These are phyloP conservation scores for Pythium grandisporangium DNA, from an alignment of 352 stramenopile genomes.

Conservation along the genomic window DNA sequence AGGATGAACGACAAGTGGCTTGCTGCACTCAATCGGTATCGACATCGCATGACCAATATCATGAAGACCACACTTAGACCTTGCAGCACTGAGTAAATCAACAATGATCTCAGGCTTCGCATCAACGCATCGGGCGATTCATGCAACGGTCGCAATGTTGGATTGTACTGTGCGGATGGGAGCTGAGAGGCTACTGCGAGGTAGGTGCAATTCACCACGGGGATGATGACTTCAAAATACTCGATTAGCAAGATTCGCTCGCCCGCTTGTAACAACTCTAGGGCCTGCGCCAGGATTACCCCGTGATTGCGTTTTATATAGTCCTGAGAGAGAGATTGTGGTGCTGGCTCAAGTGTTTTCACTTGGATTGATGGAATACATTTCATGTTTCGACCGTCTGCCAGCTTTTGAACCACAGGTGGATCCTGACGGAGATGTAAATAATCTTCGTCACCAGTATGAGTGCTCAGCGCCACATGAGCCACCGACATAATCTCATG, in stretches of 20 bases:
- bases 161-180: not conserved
- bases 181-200: not conserved
- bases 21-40: constrained; percentile 2
- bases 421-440: no score
- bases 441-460: no score
- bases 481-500: not conserved
- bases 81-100: not conserved
- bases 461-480: no score
- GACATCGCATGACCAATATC: constrained; percentile 5
- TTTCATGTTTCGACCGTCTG: no score
- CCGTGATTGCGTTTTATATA: no score
- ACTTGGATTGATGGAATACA: no score
- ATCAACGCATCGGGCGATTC: not conserved
- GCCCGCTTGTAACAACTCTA: not conserved
- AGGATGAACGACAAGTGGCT: constrained; percentile 2
- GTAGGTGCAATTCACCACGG: not conserved
- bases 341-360: no score
- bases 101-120: not conserved
- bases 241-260: not conserved
- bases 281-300: no score
- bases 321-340: no score
- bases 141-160: not conserved
- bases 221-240: not conserved
- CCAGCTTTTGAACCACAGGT: no score
- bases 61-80: not conserved